Evolutionary conservation across 352 stramenopile species (phyloP).

Genomic region (Phytophthora ramorum): DNA sequence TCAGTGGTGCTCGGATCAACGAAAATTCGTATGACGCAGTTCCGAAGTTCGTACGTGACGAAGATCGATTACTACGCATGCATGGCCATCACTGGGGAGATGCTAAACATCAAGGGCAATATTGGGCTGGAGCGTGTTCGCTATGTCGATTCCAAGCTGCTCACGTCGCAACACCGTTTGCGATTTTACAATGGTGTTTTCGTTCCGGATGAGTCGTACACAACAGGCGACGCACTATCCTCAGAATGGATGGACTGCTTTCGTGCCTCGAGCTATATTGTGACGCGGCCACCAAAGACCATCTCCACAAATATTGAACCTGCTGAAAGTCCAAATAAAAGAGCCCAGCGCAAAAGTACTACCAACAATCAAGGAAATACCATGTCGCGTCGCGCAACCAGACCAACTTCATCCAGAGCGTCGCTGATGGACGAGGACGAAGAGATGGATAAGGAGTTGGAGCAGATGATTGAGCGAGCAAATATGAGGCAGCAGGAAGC

Average conservation of each 20-base stretch:
- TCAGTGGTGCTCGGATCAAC: constrained; percentile 71
- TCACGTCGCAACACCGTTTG: constrained; percentile 69
- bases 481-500: constrained; percentile 43
- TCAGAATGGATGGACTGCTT: constrained; percentile 89
- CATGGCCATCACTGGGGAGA: constrained; percentile 79
- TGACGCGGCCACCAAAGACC: constrained; percentile 3
- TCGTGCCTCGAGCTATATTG: constrained; percentile 40
- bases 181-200: constrained; percentile 76
- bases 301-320: constrained; percentile 1
- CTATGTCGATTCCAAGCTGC: constrained; percentile 74
- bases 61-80: constrained; percentile 88
- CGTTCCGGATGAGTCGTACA: constrained; percentile 72
- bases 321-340: constrained; percentile 4
- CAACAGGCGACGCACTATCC: constrained; percentile 66
- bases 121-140: constrained; percentile 79
- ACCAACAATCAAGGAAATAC: constrained; percentile 8
- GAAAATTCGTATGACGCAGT: constrained; percentile 81
- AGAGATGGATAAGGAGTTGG: constrained; percentile 77
- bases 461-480: constrained; percentile 70
- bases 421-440: constrained; percentile 57
- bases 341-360: background rate
- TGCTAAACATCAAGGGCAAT: constrained; percentile 88
- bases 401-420: constrained; percentile 35
- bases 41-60: constrained; percentile 83
- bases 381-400: background rate